Percentiles rank a stretch among this genome's conserved stretches.
These are phyloP conservation scores for Grosmannia clavigera DNA, from an alignment of 2,329 filamentous ascomycete genomes.

Conservation along the genomic window DNA sequence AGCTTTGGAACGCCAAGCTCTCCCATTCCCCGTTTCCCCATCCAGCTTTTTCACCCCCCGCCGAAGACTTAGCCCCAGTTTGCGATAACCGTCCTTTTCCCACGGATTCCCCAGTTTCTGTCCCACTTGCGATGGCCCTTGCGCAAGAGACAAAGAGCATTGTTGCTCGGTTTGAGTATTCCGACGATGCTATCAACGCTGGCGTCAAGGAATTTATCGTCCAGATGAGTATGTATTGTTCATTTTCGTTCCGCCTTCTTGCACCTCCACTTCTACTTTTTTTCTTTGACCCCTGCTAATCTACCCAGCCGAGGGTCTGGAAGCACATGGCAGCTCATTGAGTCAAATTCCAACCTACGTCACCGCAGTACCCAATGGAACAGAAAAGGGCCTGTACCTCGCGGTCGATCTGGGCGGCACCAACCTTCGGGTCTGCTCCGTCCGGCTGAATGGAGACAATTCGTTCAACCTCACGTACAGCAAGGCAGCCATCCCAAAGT, in stretches of 20 bases:
- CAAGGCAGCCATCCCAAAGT: slow-evolving; percentile 81
- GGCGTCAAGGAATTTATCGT: slow-evolving; percentile 75
- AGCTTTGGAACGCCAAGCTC: slow-evolving; percentile 37
- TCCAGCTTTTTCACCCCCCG: slow-evolving; percentile 30
- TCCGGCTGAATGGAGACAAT: slow-evolving; percentile 84
- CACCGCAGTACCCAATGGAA: slow-evolving; percentile 89
- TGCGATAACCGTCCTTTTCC: slow-evolving; percentile 47
- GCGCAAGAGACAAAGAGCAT: slow-evolving; percentile 65
- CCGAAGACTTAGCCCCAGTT: slow-evolving; percentile 26
- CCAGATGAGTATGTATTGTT: slow-evolving; percentile 52
- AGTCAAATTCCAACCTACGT: slow-evolving; percentile 98
- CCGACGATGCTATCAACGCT: slow-evolving; percentile 62
- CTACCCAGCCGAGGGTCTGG: slow-evolving; percentile 61
- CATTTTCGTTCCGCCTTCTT: background rate
- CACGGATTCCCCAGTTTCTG: slow-evolving; percentile 39
- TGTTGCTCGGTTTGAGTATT: slow-evolving; percentile 75
- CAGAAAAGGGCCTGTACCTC: slow-evolving; percentile 93
- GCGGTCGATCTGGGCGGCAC: slow-evolving; percentile 97
- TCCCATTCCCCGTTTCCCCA: slow-evolving; percentile 23
- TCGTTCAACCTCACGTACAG: slow-evolving; percentile 89
- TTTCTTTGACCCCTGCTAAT: background rate
- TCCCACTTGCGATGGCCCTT: slow-evolving; percentile 47
- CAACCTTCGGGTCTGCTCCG: slow-evolving; percentile 95
- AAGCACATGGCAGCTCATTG: slow-evolving; percentile 65
- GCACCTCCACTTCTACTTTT: background rate